Percentiles rank a stretch among this genome's conserved stretches.
Conservation (phyloP, 352 stramenopile species). For the Phytopythium mirpurense region DNA sequence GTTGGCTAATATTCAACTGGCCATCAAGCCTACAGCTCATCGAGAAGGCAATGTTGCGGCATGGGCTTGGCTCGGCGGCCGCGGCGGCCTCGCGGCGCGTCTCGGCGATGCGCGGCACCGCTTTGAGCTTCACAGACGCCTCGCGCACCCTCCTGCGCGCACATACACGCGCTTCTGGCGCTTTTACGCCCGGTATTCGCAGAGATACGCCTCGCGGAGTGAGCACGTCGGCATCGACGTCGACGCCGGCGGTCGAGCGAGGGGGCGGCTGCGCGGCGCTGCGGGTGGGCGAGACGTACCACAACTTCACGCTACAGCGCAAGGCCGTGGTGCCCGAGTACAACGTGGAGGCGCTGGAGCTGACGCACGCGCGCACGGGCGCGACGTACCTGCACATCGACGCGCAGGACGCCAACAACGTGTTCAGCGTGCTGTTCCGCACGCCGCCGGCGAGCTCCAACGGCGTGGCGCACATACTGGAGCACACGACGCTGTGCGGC, state of each 20-base stretch:
- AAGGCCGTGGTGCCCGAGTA: conserved; percentile 73
- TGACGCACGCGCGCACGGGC: conserved; percentile 65
- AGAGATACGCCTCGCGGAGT: neutral
- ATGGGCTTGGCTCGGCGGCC: neutral
- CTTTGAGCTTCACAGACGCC: neutral
- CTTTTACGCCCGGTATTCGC: neutral
- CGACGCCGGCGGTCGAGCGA: conserved; percentile 16
- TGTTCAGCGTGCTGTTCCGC: conserved; percentile 95
- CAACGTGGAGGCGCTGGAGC: conserved; percentile 72
- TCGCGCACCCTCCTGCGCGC: neutral
- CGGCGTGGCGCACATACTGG: conserved; percentile 98
- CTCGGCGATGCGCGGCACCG: neutral
- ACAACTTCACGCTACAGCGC: conserved; percentile 71
- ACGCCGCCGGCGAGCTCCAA: conserved; percentile 96
- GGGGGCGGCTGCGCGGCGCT: conserved; percentile 56
- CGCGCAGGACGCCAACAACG: conserved; percentile 80
- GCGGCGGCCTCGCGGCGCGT: neutral
- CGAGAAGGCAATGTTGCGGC: conserved; percentile 6
- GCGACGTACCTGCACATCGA: conserved; percentile 81
- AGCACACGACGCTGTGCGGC: conserved; percentile 94
- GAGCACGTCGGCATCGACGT: conserved; percentile 1
- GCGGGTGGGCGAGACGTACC: conserved; percentile 53
- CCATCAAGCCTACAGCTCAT: too few species aligned
- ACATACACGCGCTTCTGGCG: neutral
- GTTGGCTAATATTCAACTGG: too few species aligned